Base-by-base conservation (phyloP, 768 basidiomycete species). In the Cubamyces sp. region DNA sequence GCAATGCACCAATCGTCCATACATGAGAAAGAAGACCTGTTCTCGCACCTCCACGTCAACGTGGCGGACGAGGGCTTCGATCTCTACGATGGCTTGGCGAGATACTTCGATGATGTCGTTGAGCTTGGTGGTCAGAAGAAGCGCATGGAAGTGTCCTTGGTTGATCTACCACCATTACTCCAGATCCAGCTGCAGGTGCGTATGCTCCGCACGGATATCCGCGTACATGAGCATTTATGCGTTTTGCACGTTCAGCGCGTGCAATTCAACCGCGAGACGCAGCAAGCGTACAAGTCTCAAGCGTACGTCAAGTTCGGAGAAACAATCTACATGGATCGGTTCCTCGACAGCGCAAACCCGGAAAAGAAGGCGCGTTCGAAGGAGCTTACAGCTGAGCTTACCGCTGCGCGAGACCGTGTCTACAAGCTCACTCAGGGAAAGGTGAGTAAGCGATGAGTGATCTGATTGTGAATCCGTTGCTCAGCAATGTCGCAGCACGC, bases 131-230 rank as follows among this genome's bases (percentile, higher is more conserved):
- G 92, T 14, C 85, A 87, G 65, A 91, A 91, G 70, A 92, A 90
- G 11, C 82, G 88, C 65, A 94, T 96, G 88, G 92, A 96, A 68
- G 85, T 96, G 18, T 84, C 87, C 6, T 77, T 96, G 25, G 85
- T 96, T 4, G 88, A 96, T 62, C 79, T 94, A 16, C 97, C 97
- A 0, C 92, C 94, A 2, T 74, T 98, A 51, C 76, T 99, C 40
- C 97, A 99, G 71, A 91, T 99, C 46, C 97, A 99, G 73, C 83
- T 99, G 9, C 94, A 98, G 84, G 96, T 94, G 54, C 63, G 82
- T 68, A 11, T 40, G 52, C 19, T 16, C 9, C 6, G 34, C 8
- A 3, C 55, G 39, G 34, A 46, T 56, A 18, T n/a, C 34, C 23
- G 12, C 41, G 12, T 23, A 45, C 52, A 12, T 19, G 26, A 49